A percentile compares a stretch with the other conserved stretches of the same genome.
Evolutionary conservation across 2,329 filamentous ascomycete genomes (phyloP).

Genomic region (Aspergillus sp.): DNA sequence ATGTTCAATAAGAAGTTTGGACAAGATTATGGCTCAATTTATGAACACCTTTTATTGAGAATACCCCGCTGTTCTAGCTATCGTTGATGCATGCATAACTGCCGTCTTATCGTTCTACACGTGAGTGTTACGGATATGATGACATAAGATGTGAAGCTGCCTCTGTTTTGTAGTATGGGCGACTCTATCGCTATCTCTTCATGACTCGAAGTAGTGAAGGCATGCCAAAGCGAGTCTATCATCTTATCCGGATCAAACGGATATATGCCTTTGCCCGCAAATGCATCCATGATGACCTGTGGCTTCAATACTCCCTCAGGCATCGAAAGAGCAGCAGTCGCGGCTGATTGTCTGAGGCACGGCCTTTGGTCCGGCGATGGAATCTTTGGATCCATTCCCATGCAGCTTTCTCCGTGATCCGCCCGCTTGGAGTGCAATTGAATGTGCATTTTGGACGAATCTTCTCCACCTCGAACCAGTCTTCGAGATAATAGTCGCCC

Average conservation of each 20-base stretch:
- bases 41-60: no score
- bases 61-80: no score
- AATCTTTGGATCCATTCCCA: not conserved
- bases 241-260: not conserved
- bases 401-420: not conserved
- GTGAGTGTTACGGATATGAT: no score
- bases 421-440: not conserved
- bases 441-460: not conserved
- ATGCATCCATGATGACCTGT: not conserved
- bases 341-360: not conserved
- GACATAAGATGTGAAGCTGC: no score
- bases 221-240: not conserved
- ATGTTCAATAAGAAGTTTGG: no score
- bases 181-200: no score
- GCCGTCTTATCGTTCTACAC: no score
- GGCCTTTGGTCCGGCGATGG: not conserved
- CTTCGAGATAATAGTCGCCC: not conserved
- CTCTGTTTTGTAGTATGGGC: no score
- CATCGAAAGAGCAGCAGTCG: not conserved
- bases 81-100: no score
- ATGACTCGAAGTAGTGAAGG: no score
- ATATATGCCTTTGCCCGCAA: not conserved
- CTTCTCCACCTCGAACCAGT: not conserved
- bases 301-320: not conserved
- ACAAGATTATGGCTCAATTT: no score